Base-by-base conservation (phyloP, 2,329 filamentous ascomycete genomes). In the Hypoxylon sp. region DNA sequence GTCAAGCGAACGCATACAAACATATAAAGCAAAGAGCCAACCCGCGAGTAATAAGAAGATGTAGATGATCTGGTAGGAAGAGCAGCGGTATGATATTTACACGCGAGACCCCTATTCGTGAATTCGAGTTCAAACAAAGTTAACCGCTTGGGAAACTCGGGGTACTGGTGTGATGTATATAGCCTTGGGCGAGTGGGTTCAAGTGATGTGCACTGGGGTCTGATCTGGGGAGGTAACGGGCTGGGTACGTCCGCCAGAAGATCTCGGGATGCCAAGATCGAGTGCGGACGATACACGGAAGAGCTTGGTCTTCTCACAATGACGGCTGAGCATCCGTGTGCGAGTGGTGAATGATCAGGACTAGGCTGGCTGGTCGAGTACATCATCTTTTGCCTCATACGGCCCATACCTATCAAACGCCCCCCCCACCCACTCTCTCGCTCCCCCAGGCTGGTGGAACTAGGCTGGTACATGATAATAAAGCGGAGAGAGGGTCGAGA, bases 151-250 rank as follows among this genome's bases (percentile, higher is more conserved):
- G 18, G 31, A 35, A 63, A 60, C 56, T 58, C 61, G 58, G 68
- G 68, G 58, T 42, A 54, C 55, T 59, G 60, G 58, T 57, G 50
- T 67, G 65, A 67, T 67, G 63, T 64, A 65, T 67, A 64, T 40
- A 48, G 53, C 52, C 53, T 57, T 33, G 56, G 51, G 49, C 45
- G 54, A 49, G 51, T 21, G 20, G 20, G 20, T 23, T 50, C 62
- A 23, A 50, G 46, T 64, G 63, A 70, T 70, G 65, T 64, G 65
- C 63, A 55, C 68, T 64, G 63, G 69, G 68, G 67, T 69, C 46
- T 51, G 64, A 70, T 70, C 68, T 68, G 58, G 43, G 51, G 64
- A 67, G 65, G 67, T 67, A 67, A 66, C 68, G 65, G 66, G 67
- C 60, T 68, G 68, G 69, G 62, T 61, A 63, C 54, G 63, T 64